phyloP scores from a whole-genome alignment of 495 filamentous ascomycete genomes.

The Platismatia glauca region DNA sequence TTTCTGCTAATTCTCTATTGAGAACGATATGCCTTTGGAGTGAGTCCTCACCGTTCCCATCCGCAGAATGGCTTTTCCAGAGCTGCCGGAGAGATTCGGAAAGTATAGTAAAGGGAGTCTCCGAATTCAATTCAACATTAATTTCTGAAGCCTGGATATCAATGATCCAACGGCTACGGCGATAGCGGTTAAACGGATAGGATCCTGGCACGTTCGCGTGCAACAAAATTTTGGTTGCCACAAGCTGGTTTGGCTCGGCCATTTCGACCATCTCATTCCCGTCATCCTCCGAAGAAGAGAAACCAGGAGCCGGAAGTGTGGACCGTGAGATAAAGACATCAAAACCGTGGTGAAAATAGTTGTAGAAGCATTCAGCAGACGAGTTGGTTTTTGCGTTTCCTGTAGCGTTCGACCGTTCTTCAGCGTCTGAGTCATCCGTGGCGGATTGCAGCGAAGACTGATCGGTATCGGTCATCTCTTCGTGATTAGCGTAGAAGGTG shows the following conservation, averaged over 20 bases:
- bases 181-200: slow-evolving; percentile 92
- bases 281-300: slow-evolving; percentile 34
- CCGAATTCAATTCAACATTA: slow-evolving; percentile 41
- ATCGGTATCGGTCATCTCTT: slow-evolving; percentile 54
- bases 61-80: slow-evolving; percentile 60
- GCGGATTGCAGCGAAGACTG: slow-evolving; percentile 68
- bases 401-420: slow-evolving; percentile 36
- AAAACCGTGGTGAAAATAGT: slow-evolving; percentile 92
- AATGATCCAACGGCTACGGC: slow-evolving; percentile 81
- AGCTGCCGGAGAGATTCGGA: slow-evolving; percentile 57
- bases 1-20: slow-evolving; percentile 85
- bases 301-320: slow-evolving; percentile 55
- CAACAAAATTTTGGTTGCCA: slow-evolving; percentile 81
- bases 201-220: slow-evolving; percentile 93
- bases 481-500: slow-evolving; percentile 10
- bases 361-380: slow-evolving; percentile 79
- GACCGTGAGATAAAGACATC: slow-evolving; percentile 85
- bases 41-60: slow-evolving; percentile 49
- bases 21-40: slow-evolving; percentile 75
- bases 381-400: slow-evolving; percentile 39
- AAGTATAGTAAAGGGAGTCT: slow-evolving; percentile 64
- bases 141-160: slow-evolving; percentile 34
- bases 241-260: slow-evolving; percentile 40
- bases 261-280: slow-evolving; percentile 21
- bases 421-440: slow-evolving; percentile 69